Conservation (phyloP, 345 rosid species). For the Brassica nigra region DNA sequence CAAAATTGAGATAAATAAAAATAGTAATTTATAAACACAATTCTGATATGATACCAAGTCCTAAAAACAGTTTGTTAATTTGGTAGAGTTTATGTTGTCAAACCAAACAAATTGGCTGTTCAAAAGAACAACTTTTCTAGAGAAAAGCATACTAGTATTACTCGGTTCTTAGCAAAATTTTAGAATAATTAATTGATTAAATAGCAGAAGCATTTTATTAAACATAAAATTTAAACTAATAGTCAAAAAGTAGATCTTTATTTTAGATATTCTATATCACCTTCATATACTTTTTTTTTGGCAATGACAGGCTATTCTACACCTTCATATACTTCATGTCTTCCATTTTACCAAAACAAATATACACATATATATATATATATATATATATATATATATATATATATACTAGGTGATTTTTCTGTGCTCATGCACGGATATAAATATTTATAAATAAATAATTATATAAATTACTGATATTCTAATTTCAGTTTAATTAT, state of each 20-base stretch:
- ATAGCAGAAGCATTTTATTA: not conserved
- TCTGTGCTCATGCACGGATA: no score
- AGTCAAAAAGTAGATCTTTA: not conserved
- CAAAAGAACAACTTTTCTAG: not conserved
- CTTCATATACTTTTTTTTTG: no score
- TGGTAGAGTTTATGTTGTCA: not conserved
- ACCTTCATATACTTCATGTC: not conserved
- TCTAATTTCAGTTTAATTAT: no score
- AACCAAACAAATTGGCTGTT: not conserved
- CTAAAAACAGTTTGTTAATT: not conserved
- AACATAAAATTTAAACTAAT: not conserved
- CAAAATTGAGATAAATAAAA: not conserved
- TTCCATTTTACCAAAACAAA: no score
- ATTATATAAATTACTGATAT: no score
- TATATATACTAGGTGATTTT: no score
- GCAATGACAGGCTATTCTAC: no score
- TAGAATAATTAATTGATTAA: not conserved
- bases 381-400: no score
- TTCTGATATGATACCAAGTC: not conserved
- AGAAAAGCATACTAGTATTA: not conserved
- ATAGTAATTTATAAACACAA: not conserved
- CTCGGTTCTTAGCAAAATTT: not conserved
- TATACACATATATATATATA: no score
- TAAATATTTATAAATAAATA: no score
- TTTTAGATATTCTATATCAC: not conserved